Evolutionary conservation across 352 stramenopile species (phyloP), one percentile per base, ranked within the genome.

Genomic region (Globisporangium acanthophoron): DNA sequence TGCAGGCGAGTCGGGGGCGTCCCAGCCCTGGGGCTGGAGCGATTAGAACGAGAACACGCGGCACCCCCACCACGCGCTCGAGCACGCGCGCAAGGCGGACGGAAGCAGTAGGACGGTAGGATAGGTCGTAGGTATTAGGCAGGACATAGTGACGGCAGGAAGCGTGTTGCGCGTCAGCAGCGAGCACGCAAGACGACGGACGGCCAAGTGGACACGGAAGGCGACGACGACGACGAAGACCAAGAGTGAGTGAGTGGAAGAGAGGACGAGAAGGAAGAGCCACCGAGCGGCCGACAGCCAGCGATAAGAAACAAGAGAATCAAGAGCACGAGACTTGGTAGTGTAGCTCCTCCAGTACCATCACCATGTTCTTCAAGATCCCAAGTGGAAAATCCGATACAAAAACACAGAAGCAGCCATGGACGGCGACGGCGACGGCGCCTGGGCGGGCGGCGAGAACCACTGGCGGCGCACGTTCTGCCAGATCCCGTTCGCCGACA

Each of bases 381-480:
- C 16, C 41, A 46, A 20, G 8, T 5, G 5, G 41, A 20, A 7
- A 20, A 11, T 46, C n/a, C 41, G n/a, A 8, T 11, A 49, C 15
- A 49, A 43, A 43, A 16, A 6, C 37, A 18, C 8, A 43, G 12
- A 43, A 43, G 11, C 37, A n/a, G 44, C 7, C 44, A 15, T n/a
- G 18, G 9, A 21, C 44, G 18, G 18, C 44, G 44, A 5, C n/a
- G 20, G 3, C 20, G 54, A 67, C 61, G 66, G 64, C 61, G 55
- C 65, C 67, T 69, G 64, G 56, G 58, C 64, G 45, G 72, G 70
- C 51, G 71, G 70, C 31, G 85, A 94, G 74, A 92, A 94, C 72
- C 76, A 92, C 54, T 92, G 80, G 74, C 80, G 85, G 18, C 82
- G 85, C 51, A 94, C 85, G 56, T 94, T 94, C 71, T 94, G 85